Base-by-base conservation (phyloP, 495 filamentous ascomycete genomes). In the Ramalina intermedia region DNA sequence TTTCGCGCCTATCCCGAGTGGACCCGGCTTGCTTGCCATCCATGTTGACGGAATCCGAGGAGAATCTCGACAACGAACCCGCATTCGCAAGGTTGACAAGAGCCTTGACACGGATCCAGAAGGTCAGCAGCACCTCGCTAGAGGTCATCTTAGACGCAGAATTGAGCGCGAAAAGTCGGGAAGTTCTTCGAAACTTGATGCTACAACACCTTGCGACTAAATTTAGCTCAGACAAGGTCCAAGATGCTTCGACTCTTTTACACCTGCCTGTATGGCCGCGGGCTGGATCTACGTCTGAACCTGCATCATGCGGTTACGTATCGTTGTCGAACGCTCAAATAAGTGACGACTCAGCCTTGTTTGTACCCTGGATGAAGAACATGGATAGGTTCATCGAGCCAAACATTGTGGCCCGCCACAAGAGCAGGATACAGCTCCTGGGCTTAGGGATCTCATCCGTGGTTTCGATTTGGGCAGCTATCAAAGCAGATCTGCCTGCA, bases 181-280 rank as follows among this genome's bases (percentile, higher is more conserved):
- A 37, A 23, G 35, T 39, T 5, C 21, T 53, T 33, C 26, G 38
- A 38, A 11, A 14, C 1, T 16, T 50, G 6, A 13, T 50, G 16
- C 18, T 38, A 13, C 36, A 21, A 7, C 43, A 44, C 35, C 4
- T 45, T 6, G 14, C n/a, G 2, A 27, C 40, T 13, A 9, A 21
- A 20, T 8, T 20, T 7, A n/a, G 4, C 8, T 14, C 17, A 9
- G n/a, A 46, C n/a, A 16, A 16, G 21, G 35, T 49, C 20, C 27
- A 29, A 16, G 20, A 43, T 17, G n/a, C 3, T 7, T 2, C n/a
- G 7, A 11, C 12, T 0, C 45, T 53, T 24, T 38, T n/a, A 24
- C 13, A 7, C 18, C 35, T 55, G n/a, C 53, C 53, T 1, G 23
- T 55, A 13, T 55, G 53, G 53, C 48, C 29, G n/a, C 39, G 43